Percentiles rank a stretch among this genome's conserved stretches.
phyloP scores from a whole-genome alignment of 2,329 filamentous ascomycete species.

The Monascus ruber region DNA sequence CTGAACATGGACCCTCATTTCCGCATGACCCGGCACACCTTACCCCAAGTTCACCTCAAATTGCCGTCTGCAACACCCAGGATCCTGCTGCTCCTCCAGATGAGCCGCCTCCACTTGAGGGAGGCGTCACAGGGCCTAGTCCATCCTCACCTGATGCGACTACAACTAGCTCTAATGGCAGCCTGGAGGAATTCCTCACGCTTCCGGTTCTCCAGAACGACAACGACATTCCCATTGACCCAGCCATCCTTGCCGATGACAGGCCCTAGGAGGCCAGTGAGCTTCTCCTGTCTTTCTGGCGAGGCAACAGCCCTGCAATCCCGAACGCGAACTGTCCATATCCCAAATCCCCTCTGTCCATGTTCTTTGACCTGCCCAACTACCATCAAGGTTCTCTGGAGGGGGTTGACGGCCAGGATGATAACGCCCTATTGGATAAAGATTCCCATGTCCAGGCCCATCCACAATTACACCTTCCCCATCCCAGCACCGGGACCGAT shows the following conservation, averaged over 20 bases:
- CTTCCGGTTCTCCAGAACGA: slow-evolving; percentile 3
- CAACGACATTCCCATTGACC: slow-evolving; percentile 8
- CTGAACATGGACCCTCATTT: too few species aligned
- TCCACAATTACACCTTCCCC: too few species aligned
- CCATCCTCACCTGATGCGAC: slow-evolving; percentile 3
- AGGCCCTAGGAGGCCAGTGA: slow-evolving; percentile 5
- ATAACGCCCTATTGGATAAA: too few species aligned
- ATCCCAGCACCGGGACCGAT: too few species aligned
- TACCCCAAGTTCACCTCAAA: too few species aligned
- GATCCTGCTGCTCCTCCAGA: too few species aligned
- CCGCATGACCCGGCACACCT: too few species aligned
- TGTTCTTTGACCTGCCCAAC: slow-evolving; percentile 2
- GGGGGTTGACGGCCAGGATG: too few species aligned
- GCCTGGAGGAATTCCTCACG: slow-evolving; percentile 2
- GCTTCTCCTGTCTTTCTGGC: slow-evolving; percentile 3
- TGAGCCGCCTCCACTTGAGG: too few species aligned
- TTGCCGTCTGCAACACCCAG: too few species aligned
- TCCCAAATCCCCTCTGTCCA: slow-evolving; percentile 4
- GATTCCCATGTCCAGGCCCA: too few species aligned
- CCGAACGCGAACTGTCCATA: slow-evolving; percentile 3
- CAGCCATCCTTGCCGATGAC: slow-evolving; percentile 7
- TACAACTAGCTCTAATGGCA: slow-evolving; percentile 3
- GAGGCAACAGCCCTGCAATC: slow-evolving; percentile 3
- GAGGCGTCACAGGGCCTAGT: too few species aligned
- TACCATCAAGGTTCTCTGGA: slow-evolving; percentile 2